These are phyloP conservation scores for Cordyceps cateniannulata DNA, from an alignment of 2,329 filamentous ascomycete genomes.

Conservation along the genomic window DNA sequence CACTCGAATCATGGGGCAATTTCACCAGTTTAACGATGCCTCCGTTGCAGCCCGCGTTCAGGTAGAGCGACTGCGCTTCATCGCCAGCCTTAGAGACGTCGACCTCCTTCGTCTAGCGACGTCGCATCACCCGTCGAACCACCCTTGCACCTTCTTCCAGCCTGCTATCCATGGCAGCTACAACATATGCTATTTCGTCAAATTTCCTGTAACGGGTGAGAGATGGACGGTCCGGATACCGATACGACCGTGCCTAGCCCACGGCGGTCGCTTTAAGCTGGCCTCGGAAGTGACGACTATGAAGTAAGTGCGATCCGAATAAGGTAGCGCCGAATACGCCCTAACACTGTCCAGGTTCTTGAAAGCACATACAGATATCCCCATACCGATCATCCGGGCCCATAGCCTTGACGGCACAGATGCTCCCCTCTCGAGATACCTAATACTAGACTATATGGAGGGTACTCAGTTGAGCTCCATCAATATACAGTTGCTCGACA, in stretches of 20 bases:
- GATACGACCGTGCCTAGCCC: slow-evolving; percentile 9
- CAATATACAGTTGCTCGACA: not conserved
- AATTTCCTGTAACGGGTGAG: slow-evolving; percentile 12
- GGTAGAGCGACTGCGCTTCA: slow-evolving; percentile 12
- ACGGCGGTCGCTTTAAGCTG: slow-evolving; percentile 11
- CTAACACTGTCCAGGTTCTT: slow-evolving; percentile 12
- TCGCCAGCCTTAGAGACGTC: slow-evolving; percentile 11
- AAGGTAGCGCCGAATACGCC: not conserved
- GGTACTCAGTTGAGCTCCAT: slow-evolving; percentile 10
- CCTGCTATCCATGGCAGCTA: slow-evolving; percentile 14
- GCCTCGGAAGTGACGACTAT: slow-evolving; percentile 18
- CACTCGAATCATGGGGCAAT: not conserved
- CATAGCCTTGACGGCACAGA: slow-evolving; percentile 3
- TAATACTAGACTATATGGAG: slow-evolving; percentile 18
- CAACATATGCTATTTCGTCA: slow-evolving; percentile 18
- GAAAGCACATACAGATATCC: slow-evolving; percentile 13
- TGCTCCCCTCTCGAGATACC: slow-evolving; percentile 12
- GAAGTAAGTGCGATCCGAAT: slow-evolving; percentile 10
- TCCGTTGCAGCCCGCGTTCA: not conserved
- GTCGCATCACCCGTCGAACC: slow-evolving; percentile 14
- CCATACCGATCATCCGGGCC: slow-evolving; percentile 14
- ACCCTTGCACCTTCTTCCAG: slow-evolving; percentile 15
- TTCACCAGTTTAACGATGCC: not conserved
- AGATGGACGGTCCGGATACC: slow-evolving; percentile 17
- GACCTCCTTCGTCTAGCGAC: slow-evolving; percentile 13